Percentiles rank a stretch among this genome's conserved stretches.
These are phyloP conservation scores for Tylopilus vinaceipallidus DNA, from an alignment of 768 basidiomycete genomes.

Conservation along the genomic window DNA sequence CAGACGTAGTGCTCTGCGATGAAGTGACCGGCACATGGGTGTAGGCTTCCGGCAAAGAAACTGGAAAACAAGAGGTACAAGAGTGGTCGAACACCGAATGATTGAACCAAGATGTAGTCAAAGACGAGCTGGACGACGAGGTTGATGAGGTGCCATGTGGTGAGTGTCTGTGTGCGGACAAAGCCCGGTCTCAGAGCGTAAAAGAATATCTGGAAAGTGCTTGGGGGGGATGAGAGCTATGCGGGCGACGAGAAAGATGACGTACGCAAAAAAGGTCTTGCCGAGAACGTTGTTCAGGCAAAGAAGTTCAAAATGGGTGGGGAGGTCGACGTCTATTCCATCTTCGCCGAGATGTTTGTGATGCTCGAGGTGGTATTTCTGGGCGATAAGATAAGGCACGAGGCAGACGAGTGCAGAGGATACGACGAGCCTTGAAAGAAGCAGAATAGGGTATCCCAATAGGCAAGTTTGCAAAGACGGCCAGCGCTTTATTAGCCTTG, in stretches of 20 bases:
- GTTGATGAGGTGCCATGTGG: slow-evolving; percentile 85
- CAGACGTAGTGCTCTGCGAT: slow-evolving; percentile 97
- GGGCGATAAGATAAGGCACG: slow-evolving; percentile 5
- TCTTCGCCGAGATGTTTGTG: slow-evolving; percentile 96
- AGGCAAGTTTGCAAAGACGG: slow-evolving; percentile 89
- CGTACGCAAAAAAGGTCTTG: slow-evolving; percentile 96
- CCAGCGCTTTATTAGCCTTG: slow-evolving; percentile 78
- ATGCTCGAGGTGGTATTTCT: slow-evolving; percentile 95
- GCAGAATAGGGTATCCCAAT: slow-evolving; percentile 95
- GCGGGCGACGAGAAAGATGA: not conserved
- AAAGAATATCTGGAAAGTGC: slow-evolving; percentile 97
- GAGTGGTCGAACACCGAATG: slow-evolving; percentile 48
- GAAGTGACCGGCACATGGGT: slow-evolving; percentile 96
- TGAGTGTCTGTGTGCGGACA: slow-evolving; percentile 78
- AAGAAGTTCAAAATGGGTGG: slow-evolving; percentile 80
- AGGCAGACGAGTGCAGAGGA: not conserved
- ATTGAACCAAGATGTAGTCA: slow-evolving; percentile 62
- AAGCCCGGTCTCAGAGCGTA: slow-evolving; percentile 96
- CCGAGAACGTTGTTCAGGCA: slow-evolving; percentile 93
- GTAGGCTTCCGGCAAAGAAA: slow-evolving; percentile 95
- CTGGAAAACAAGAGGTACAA: slow-evolving; percentile 85
- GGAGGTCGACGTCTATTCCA: slow-evolving; percentile 94
- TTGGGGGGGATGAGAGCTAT: slow-evolving; percentile 32
- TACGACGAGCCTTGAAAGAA: slow-evolving; percentile 82
- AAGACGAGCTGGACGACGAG: slow-evolving; percentile 65